A percentile compares a stretch with the other conserved stretches of the same genome.
These are phyloP conservation scores for Toxicodendron radicans DNA, from an alignment of 345 rosid species.

Conservation along the genomic window DNA sequence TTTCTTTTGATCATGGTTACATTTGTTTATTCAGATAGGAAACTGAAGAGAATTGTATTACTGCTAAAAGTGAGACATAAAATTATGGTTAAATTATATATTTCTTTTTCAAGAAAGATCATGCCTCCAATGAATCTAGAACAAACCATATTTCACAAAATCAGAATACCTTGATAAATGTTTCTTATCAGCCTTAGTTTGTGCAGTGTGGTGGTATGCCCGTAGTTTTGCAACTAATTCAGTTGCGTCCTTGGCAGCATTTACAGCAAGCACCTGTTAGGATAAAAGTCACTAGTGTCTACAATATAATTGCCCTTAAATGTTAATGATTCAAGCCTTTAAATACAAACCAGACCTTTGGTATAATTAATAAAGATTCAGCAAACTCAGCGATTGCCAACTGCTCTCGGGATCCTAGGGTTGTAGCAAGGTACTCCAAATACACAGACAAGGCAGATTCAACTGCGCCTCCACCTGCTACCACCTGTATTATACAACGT, in stretches of 20 bases:
- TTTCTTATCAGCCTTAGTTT: conserved; percentile 91
- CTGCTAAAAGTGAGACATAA: too few relatives aligned
- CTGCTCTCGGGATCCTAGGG: conserved; percentile 92
- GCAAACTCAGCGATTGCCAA: conserved; percentile 97
- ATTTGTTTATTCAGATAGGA: not conserved
- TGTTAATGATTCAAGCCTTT: not conserved
- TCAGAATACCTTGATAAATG: conserved; percentile 74
- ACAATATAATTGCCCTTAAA: conserved; percentile 2
- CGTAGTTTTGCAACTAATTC: conserved; percentile 93
- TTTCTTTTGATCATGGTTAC: not conserved
- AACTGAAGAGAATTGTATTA: too few relatives aligned
- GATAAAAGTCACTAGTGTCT: not conserved
- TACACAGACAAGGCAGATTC: conserved; percentile 90
- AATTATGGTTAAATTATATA: too few relatives aligned
- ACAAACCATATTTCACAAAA: not conserved
- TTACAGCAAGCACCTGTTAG: conserved; percentile 86
- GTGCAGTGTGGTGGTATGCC: conserved; percentile 94
- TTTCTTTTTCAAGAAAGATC: not conserved
- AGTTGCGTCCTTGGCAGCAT: conserved; percentile 95
- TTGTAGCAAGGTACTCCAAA: conserved; percentile 90
- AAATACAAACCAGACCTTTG: conserved; percentile 54
- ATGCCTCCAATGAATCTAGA: not conserved
- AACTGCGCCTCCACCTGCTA: conserved; percentile 99
- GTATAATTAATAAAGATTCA: conserved; percentile 79
- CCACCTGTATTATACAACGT: conserved; percentile 55